Evolutionary conservation across 768 basidiomycete genomes (phyloP).

Genomic region (Russula olivacea): DNA sequence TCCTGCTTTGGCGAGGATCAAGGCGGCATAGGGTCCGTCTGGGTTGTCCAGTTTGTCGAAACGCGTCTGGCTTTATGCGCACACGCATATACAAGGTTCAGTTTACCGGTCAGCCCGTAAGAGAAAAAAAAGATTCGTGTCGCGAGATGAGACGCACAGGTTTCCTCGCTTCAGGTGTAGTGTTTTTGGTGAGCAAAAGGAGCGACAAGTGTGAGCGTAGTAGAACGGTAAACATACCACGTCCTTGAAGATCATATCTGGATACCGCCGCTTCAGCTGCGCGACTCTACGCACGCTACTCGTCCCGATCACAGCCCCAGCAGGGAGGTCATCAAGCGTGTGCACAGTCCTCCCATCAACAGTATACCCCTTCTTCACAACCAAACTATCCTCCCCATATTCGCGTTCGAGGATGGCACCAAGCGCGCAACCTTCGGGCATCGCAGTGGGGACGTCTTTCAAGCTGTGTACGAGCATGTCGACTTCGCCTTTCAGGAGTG

Average conservation of each 20-base stretch:
- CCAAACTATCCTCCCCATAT: slow-evolving; percentile 82
- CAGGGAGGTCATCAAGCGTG: slow-evolving; percentile 74
- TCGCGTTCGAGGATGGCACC: slow-evolving; percentile 83
- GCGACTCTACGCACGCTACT: slow-evolving; percentile 91
- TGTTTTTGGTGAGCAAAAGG: neutral
- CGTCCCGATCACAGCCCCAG: slow-evolving; percentile 89
- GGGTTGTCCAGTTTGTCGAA: slow-evolving; percentile 84
- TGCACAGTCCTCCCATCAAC: slow-evolving; percentile 42
- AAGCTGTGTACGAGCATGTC: slow-evolving; percentile 91
- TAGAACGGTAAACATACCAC: slow-evolving; percentile 56
- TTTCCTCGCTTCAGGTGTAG: slow-evolving; percentile 67
- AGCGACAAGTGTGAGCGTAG: neutral
- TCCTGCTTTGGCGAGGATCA: slow-evolving; percentile 92
- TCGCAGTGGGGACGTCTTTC: slow-evolving; percentile 88
- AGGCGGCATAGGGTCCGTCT: slow-evolving; percentile 71
- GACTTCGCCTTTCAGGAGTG: slow-evolving; percentile 60
- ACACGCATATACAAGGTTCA: neutral
- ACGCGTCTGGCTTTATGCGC: slow-evolving; percentile 67
- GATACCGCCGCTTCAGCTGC: slow-evolving; percentile 75
- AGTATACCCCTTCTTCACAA: slow-evolving; percentile 65
- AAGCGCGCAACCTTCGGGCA: slow-evolving; percentile 80
- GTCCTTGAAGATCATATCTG: slow-evolving; percentile 73
- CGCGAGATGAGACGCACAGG: slow-evolving; percentile 48
- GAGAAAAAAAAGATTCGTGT: neutral
- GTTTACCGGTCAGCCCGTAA: neutral